phyloP scores from a whole-genome alignment of 2,329 filamentous ascomycete genomes.

The Claviceps capensis region DNA sequence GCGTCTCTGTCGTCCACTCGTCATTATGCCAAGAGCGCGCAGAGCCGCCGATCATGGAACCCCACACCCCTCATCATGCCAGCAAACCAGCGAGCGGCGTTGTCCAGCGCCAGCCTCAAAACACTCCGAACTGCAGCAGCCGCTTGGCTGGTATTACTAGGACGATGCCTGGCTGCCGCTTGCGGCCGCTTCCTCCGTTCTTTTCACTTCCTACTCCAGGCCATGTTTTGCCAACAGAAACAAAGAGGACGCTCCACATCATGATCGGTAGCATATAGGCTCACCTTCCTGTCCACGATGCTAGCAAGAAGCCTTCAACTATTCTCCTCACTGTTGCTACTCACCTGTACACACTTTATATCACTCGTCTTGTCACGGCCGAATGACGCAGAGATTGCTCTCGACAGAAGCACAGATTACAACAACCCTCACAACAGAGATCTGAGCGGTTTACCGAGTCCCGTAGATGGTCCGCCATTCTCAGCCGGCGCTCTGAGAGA shows the following conservation, averaged over 20 bases:
- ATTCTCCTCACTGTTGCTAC: constrained; percentile 13
- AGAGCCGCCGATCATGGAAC: background rate
- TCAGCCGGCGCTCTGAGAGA: constrained; percentile 47
- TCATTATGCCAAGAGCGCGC: constrained; percentile 1
- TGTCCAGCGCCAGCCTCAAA: constrained; percentile 13
- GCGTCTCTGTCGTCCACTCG: background rate
- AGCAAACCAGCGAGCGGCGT: constrained; percentile 3
- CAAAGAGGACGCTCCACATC: constrained; percentile 28
- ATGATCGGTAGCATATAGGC: constrained; percentile 19
- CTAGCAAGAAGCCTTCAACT: constrained; percentile 16
- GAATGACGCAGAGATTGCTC: constrained; percentile 2
- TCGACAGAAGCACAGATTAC: constrained; percentile 11
- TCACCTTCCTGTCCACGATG: constrained; percentile 26
- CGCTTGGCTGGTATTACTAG: constrained; percentile 36
- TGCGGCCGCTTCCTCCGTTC: constrained; percentile 11
- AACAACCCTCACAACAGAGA: constrained; percentile 33
- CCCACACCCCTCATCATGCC: background rate
- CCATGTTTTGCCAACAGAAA: constrained; percentile 35
- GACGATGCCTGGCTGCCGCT: constrained; percentile 26
- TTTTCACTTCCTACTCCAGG: constrained; percentile 31
- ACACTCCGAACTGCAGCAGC: constrained; percentile 35
- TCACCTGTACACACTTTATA: constrained; percentile 15
- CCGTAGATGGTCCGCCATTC: constrained; percentile 45
- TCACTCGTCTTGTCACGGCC: constrained; percentile 14
- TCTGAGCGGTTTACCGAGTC: constrained; percentile 31